Evolutionary conservation across 352 stramenopile species (phyloP), one percentile per base, ranked within the genome.

Genomic region (Pythium oligandrum): DNA sequence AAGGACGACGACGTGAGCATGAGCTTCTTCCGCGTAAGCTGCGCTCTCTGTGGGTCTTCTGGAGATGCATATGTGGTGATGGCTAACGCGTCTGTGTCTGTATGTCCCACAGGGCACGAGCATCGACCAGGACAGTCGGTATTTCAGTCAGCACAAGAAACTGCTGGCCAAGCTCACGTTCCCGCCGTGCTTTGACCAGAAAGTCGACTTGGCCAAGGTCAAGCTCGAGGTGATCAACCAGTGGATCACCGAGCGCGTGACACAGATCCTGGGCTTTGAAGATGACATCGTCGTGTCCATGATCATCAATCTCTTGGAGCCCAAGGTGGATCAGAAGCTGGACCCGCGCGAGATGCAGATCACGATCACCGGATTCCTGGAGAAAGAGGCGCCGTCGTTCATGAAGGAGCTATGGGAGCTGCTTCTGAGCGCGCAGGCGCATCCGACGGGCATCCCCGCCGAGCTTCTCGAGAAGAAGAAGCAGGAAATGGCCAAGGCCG

Each of bases 401-500:
- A 90, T 84, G 58, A 62, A 95, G 44, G 90, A 97, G 66, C 76
- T 97, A 12, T 97, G 90, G 90, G 73, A 75, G 37, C 60, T 97
- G 40, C 67, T 97, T 50, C 62, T 96, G 5, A 95, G 90, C 57
- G 90, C 89, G 2, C 89, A 97, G 55, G 70, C 71, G n/a, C 81
- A 92, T 46, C 63, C 87, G 4, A 90, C 83, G 9, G 90, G 90
- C 42, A 97, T 97, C 57, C 88, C 90, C 1, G 75, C 68, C 42
- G 67, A 63, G 40, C 88, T 97, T 57, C 51, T 96, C 32, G 82
- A 97, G 59, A 79, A 94, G 67, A 97, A 97, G 74, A 97, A 96
- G 63, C 67, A 84, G 40, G 86, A 97, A 54, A 77, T 96, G 54
- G 72, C 87, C 51, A 53, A 63, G n/a, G 63, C 78, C 36, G 74